Evolutionary conservation across 768 basidiomycete genomes (phyloP), one percentile per base, ranked within the genome.

Genomic region (Mycena capillaripes): DNA sequence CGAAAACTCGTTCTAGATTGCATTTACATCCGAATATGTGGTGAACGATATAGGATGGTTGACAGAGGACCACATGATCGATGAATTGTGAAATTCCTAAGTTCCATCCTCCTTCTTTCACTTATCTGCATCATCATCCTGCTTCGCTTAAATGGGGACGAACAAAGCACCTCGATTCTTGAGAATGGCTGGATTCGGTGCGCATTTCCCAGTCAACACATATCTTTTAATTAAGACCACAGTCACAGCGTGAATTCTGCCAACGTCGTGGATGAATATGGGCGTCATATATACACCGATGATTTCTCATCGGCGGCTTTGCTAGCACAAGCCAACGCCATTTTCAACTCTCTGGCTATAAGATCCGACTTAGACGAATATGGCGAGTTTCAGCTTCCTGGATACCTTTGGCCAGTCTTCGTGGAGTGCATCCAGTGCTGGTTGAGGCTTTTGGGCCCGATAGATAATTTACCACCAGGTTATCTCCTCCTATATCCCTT

Each of bases 121-220:
- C 36, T 36, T 36, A n/a, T n/a, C n/a, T n/a, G n/a, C 36, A 6
- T 12, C 36, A 36, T 42, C 40, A 17, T 12, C 16, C 10, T 6
- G 34, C 34, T 6, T 36, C 34, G 12, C 34, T 12, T 12, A 6
- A 12, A 42, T 30, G 40, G 8, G 4, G 9, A 42, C 11, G 40
- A 19, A 19, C 12, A 19, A 11, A 16, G 3, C 10, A 16, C 23
- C 16, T 16, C 34, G 29, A 44, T 46, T 7, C 8, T 52, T 46
- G 21, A 63, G 23, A 63, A 63, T 27, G 48, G 48, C n/a, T 63
- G 62, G 62, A 63, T 27, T 23, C 44, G 62, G 62, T 63, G 34
- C 12, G 62, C 11, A 8, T 27, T n/a, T 58, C n/a, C 27, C 25
- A 34, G 32, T 11, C 4, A 3, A 6, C 34, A 36, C 4, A 17